A percentile compares a stretch with the other conserved stretches of the same genome.
Conservation (phyloP, 805 yeast genomes). For the Candida anglica region DNA sequence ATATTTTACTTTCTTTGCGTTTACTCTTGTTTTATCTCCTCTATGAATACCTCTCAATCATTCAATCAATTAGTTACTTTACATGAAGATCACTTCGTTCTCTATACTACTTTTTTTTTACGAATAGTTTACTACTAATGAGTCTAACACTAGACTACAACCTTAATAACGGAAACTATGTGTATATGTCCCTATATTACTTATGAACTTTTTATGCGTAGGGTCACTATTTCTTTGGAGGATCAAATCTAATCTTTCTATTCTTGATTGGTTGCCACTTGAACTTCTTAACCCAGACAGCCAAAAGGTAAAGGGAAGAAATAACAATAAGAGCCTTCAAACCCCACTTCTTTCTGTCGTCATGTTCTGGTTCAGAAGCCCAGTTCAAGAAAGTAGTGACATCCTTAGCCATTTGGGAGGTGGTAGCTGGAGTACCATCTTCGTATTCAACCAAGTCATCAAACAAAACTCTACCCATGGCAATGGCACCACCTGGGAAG, state of each 20-base stretch:
- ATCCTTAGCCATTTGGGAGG: slow-evolving; percentile 99
- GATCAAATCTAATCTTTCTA: slow-evolving; percentile 90
- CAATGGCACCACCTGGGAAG: slow-evolving; percentile 99
- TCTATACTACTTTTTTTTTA: too few species aligned
- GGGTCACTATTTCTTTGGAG: slow-evolving; percentile 76
- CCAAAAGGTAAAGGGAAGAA: slow-evolving; percentile 73
- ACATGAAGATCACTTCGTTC: too few species aligned
- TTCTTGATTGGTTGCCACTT: slow-evolving; percentile 96
- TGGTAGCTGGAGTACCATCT: slow-evolving; percentile 98
- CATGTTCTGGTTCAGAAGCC: slow-evolving; percentile 98
- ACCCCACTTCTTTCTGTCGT: slow-evolving; percentile 96
- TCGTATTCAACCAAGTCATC: slow-evolving; percentile 98
- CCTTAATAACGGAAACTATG: too few species aligned
- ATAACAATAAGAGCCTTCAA: slow-evolving; percentile 82
- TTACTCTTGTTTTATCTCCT: too few species aligned
- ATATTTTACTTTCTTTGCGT: too few species aligned
- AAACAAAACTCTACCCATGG: slow-evolving; percentile 97
- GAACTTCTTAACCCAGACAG: slow-evolving; percentile 94
- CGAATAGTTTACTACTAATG: too few species aligned
- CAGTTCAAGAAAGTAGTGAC: slow-evolving; percentile 94
- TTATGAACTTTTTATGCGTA: too few species aligned
- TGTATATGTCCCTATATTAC: too few species aligned
- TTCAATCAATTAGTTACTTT: too few species aligned
- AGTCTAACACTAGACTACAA: too few species aligned
- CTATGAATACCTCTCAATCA: too few species aligned